phyloP scores from a whole-genome alignment of 805 yeast species.

The Saccharomyces kudriavzevii region DNA sequence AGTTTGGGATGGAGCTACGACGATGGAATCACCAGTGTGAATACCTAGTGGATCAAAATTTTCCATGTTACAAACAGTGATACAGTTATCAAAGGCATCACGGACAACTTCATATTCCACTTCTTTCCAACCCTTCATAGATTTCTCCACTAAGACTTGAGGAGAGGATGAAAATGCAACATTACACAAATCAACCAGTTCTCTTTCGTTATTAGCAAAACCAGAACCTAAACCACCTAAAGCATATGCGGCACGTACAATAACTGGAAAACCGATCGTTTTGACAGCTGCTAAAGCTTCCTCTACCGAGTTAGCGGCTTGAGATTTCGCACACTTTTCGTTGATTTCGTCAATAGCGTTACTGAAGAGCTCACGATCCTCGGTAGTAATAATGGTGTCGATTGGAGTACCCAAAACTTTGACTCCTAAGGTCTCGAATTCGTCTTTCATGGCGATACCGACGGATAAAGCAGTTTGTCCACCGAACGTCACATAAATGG shows the following conservation, averaged over 20 bases:
- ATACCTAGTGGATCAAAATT: slow-evolving; percentile 97
- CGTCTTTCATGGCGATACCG: slow-evolving; percentile 93
- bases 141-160: slow-evolving; percentile 88
- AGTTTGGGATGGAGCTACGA: slow-evolving; percentile 97
- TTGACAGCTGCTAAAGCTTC: slow-evolving; percentile 83
- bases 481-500: slow-evolving; percentile 94
- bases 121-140: slow-evolving; percentile 99
- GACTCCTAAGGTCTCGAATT: slow-evolving; percentile 80
- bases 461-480: slow-evolving; percentile 97
- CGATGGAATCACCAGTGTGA: slow-evolving; percentile 98
- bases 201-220: slow-evolving; percentile 81
- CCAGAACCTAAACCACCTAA: slow-evolving; percentile 98
- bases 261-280: slow-evolving; percentile 87
- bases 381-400: slow-evolving; percentile 93
- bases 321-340: slow-evolving; percentile 92
- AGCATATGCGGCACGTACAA: slow-evolving; percentile 95
- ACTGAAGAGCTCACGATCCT: slow-evolving; percentile 94
- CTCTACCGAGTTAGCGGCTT: slow-evolving; percentile 68
- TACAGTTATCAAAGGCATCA: slow-evolving; percentile 94
- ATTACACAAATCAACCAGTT: slow-evolving; percentile 74
- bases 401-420: slow-evolving; percentile 94
- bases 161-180: slow-evolving; percentile 94
- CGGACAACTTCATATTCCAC: slow-evolving; percentile 98
- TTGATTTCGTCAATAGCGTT: slow-evolving; percentile 88
- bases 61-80: slow-evolving; percentile 98